These are phyloP conservation scores for Mayamaea pseudoterrestris DNA, from an alignment of 108 stramenopile species.

Conservation along the genomic window DNA sequence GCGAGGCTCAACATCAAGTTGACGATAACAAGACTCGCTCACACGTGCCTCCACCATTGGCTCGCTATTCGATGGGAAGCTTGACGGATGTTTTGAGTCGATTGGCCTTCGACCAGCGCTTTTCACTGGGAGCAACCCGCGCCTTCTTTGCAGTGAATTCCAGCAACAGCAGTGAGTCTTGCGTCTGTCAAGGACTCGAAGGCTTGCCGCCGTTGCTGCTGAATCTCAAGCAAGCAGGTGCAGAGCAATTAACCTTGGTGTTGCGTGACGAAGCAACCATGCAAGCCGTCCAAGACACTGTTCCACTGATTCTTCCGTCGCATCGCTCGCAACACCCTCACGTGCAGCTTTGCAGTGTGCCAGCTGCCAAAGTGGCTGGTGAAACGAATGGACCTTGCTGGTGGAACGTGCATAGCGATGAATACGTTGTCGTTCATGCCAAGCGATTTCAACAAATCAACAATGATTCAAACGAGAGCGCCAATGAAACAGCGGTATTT, in stretches of 20 bases:
- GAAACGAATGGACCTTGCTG: constrained; percentile 17
- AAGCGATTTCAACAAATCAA: neutral
- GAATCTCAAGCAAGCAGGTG: constrained; percentile 38
- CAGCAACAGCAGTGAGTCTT: neutral
- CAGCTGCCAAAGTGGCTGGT: neutral
- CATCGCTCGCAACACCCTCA: constrained; percentile 11
- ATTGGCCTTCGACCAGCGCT: constrained; percentile 56
- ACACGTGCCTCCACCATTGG: constrained; percentile 11
- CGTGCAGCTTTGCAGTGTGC: constrained; percentile 30
- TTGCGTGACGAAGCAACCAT: neutral
- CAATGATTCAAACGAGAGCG: neutral
- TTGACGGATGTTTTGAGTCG: constrained; percentile 45
- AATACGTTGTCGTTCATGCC: constrained; percentile 31
- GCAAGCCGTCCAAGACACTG: neutral
- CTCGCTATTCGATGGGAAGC: constrained; percentile 53
- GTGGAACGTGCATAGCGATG: constrained; percentile 62
- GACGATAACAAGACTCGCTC: too few relatives aligned
- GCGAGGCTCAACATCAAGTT: neutral
- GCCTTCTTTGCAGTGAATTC: constrained; percentile 13
- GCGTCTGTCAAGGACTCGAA: constrained; percentile 10
- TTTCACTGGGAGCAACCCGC: constrained; percentile 27
- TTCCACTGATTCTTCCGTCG: constrained; percentile 2
- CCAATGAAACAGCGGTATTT: neutral
- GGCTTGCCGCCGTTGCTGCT: constrained; percentile 39
- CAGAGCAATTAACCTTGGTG: constrained; percentile 20